A percentile compares a stretch with the other conserved stretches of the same genome.
phyloP scores from a whole-genome alignment of 2,329 filamentous ascomycete species.

The Colletotrichum gloeosporioides region DNA sequence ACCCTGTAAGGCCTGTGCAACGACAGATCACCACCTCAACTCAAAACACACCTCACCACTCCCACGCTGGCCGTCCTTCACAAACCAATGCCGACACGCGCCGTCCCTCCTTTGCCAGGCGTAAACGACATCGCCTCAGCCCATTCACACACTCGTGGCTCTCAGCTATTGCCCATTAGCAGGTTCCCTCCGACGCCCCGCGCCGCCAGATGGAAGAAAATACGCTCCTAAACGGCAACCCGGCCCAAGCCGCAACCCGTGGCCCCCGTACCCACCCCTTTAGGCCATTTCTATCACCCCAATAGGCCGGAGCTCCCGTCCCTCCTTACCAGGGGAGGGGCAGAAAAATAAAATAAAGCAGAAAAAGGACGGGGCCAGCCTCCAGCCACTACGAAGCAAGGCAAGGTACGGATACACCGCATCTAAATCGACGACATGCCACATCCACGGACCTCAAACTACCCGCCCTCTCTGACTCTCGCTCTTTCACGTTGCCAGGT shows the following conservation, averaged over 20 bases:
- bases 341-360: neutral
- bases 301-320: neutral
- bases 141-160: neutral
- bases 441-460: neutral
- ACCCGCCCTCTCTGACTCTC: neutral
- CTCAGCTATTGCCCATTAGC: neutral
- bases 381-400: neutral
- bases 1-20: constrained; percentile 2
- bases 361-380: neutral
- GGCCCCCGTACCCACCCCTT: neutral
- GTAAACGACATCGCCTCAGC: neutral
- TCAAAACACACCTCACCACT: constrained; percentile 12
- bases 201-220: neutral
- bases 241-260: constrained; percentile 18
- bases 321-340: neutral
- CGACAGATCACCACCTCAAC: constrained; percentile 1
- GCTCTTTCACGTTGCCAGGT: neutral
- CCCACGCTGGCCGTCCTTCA: neutral
- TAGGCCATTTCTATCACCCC: neutral
- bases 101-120: neutral
- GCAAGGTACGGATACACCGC: neutral
- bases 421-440: constrained; percentile 5
- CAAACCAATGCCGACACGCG: neutral
- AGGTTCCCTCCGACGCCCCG: neutral
- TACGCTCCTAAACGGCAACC: neutral